These are phyloP conservation scores for Funneliformis caledonium DNA, from an alignment of 371 early-diverging fungal genomes.

Conservation along the genomic window DNA sequence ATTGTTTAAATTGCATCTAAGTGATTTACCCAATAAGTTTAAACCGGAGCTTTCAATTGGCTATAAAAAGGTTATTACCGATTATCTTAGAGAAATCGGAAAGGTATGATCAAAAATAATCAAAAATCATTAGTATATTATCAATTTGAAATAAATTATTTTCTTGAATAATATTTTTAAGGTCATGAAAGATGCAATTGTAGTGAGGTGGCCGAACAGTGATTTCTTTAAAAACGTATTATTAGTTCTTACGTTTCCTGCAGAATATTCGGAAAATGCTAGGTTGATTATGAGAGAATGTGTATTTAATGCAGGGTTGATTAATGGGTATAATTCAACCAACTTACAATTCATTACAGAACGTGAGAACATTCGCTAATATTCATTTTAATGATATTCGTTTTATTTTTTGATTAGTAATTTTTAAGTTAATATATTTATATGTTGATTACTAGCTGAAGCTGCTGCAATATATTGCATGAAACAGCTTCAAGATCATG, in stretches of 20 bases:
- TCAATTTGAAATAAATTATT: too few relatives aligned
- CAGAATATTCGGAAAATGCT: not conserved
- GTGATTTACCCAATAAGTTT: too few relatives aligned
- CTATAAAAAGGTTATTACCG: slow-evolving; percentile 24
- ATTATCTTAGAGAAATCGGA: slow-evolving; percentile 28
- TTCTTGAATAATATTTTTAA: not conserved
- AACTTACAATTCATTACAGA: slow-evolving; percentile 18
- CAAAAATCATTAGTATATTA: too few relatives aligned
- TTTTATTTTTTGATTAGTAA: too few relatives aligned
- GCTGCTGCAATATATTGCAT: slow-evolving; percentile 35
- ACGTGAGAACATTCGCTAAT: not conserved
- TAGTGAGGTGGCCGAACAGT: not conserved
- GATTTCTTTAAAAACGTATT: not conserved
- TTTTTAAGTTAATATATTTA: too few relatives aligned
- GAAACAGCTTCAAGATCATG: not conserved
- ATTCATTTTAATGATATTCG: too few relatives aligned
- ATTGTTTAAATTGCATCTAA: slow-evolving; percentile 35
- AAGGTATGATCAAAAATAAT: not conserved
- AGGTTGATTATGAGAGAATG: not conserved
- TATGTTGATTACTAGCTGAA: slow-evolving; percentile 17
- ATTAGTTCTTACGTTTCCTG: not conserved
- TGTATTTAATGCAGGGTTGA: not conserved
- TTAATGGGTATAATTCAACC: not conserved
- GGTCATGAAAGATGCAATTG: slow-evolving; percentile 11
- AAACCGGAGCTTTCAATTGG: not conserved